phyloP scores from a whole-genome alignment of 345 rosid species.

The Bruguiera parviflora region DNA sequence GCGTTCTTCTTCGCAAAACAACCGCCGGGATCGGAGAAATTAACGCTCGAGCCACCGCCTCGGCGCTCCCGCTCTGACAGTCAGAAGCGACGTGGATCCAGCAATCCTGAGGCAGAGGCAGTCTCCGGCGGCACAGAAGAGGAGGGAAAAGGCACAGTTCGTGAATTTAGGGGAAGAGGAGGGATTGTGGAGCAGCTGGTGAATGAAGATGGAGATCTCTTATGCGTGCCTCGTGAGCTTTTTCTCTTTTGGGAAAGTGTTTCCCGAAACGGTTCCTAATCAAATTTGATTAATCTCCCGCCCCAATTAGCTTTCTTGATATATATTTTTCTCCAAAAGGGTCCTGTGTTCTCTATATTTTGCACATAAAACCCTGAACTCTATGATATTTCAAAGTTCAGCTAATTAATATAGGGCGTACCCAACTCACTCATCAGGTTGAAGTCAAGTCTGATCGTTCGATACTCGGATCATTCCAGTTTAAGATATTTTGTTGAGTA shows the following conservation, averaged over 20 bases:
- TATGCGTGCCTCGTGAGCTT: too few relatives aligned
- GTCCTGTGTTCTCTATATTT: background rate
- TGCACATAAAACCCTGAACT: background rate
- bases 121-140: constrained; percentile 17
- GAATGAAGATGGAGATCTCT: constrained; percentile 36
- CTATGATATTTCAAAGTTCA: too few relatives aligned
- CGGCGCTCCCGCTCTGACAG: constrained; percentile 21
- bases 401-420: too few relatives aligned
- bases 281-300: constrained; percentile 51
- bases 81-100: constrained; percentile 22
- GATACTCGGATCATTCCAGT: too few relatives aligned
- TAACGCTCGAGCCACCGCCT: constrained; percentile 10
- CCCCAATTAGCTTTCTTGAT: constrained; percentile 23
- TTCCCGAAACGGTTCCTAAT: constrained; percentile 3
- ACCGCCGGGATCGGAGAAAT: constrained; percentile 25
- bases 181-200: constrained; percentile 39
- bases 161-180: constrained; percentile 25
- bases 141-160: constrained; percentile 17
- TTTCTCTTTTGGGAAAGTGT: background rate
- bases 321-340: background rate
- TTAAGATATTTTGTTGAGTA: too few relatives aligned
- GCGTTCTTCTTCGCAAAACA: constrained; percentile 22
- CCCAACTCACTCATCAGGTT: too few relatives aligned
- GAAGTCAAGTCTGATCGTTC: too few relatives aligned
- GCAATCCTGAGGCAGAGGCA: constrained; percentile 9